Base-by-base conservation (phyloP, 352 stramenopile species). In the Phytophthora cajani region DNA sequence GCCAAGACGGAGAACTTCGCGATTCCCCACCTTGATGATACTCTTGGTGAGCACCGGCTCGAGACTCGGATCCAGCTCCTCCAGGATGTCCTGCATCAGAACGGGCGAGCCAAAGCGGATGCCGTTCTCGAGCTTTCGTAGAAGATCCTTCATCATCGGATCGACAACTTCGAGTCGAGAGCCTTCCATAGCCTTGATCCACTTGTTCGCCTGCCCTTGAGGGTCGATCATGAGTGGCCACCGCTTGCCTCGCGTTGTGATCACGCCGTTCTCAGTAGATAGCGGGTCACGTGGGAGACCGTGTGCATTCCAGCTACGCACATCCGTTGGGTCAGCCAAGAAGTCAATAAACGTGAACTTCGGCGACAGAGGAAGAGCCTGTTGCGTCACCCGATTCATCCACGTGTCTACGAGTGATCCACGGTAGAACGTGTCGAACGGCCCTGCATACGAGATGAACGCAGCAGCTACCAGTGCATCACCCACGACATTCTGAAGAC, bases 201-300 rank as follows among this genome's bases (percentile, higher is more conserved):
- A 99, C 63, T 98, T 98, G 71, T 99, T 99, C 9, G 93, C 97
- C 62, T 99, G 97, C 0, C 91, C 93, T 68, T 98, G 94, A 17
- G 97, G 97, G 52, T 99, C 97, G 56, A 99, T 98, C 96, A 99
- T 99, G 8, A 99, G 84, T n/a, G 96, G 96, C 96, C 96, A 99
- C 1, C 96, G 81, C 55, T 95, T 96, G 12, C 94, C 92, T 38
- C 92, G 82, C 3, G 93, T 99, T 21, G 97, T 97, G 66, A 99
- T 98, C 32, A 99, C 95, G 21, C 96, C 97, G 55, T 99, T 99
- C 62, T 99, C 97, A 1, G 95, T 98, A 4, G 86, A 97, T 16
- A 99, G 84, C 7, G 94, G 82, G 57, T 99, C 97, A 7, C 86
- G 90, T 0, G 97, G 97, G 1, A 99, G 68, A 0, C 96, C 94